phyloP scores from a whole-genome alignment of 2,329 filamentous ascomycete genomes.

The Diaporthe sp. region DNA sequence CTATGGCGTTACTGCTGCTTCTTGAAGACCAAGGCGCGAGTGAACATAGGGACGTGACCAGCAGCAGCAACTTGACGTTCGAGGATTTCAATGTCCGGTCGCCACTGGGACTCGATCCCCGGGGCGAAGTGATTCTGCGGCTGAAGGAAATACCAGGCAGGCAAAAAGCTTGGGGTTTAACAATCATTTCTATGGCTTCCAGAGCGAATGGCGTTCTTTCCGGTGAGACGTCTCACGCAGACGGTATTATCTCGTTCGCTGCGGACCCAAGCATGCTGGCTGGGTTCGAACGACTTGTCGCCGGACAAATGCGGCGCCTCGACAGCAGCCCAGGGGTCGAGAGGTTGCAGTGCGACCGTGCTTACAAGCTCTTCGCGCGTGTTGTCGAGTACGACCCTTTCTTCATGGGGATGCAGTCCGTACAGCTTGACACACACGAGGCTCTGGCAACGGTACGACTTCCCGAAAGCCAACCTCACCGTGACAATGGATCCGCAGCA shows the following conservation, averaged over 20 bases:
- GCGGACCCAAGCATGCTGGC: background rate
- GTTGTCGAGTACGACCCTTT: background rate
- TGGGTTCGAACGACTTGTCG: background rate
- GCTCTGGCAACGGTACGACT: background rate
- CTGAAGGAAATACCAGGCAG: background rate
- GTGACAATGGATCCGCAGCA: background rate
- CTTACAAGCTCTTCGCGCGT: background rate
- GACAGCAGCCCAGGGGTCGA: background rate
- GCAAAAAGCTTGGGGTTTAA: too few species aligned
- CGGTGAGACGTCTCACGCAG: background rate
- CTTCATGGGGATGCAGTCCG: background rate
- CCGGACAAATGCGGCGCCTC: background rate
- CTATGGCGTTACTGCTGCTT: conserved; percentile 45
- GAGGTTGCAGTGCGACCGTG: background rate
- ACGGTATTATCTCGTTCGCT: background rate
- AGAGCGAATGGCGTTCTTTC: background rate
- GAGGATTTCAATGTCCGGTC: conserved; percentile 42
- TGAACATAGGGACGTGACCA: too few species aligned
- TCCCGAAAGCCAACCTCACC: too few species aligned
- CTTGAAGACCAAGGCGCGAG: background rate
- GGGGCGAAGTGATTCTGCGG: background rate
- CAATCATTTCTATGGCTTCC: background rate
- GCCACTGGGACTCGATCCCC: background rate
- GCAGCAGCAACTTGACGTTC: conserved; percentile 57
- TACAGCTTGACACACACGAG: background rate